Base-by-base conservation (phyloP, 257 asterid species). In the Solanum acaule region DNA sequence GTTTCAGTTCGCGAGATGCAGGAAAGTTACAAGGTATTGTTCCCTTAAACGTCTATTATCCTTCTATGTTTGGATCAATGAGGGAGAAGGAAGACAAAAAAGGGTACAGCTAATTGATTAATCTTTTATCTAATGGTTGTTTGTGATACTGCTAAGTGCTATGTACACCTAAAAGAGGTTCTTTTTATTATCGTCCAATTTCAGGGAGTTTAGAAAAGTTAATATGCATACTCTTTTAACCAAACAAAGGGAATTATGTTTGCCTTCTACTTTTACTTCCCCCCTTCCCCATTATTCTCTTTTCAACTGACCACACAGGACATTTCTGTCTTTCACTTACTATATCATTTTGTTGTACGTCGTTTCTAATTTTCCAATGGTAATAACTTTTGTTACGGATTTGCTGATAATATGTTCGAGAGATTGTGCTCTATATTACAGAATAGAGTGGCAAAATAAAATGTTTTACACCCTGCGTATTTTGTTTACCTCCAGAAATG, bases 1-100 rank as follows among this genome's bases (percentile, higher is more conserved):
- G 97, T 96, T 86, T 95, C 98, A 31, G 86, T 95, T 63, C 95
- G 97, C 22, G 99, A 95, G 92, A 95, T 96, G 98, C 99, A 96
- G 93, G 99, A 96, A 91, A 93, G 89, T 86, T 95, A 93, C 93
- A 94, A 95, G 99, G 98, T 95, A 91, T 73, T 46, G 34, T 84
- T 35, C 22, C 12, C 77, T 86, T 40, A 34, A 23, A 6, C 3
- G 44, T 49, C 31, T 79, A 42, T 14, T 79, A 79, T 9, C 85
- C n/a, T 79, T 79, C 35, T 9, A 49, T 82, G 44, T 81, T 81
- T 29, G 70, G 70, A 81, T 81, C 70, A 49, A 49, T 29, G 44
- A 29, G 37, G 68, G 40, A 18, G 44, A 49, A 65, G 25, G 44
- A 31, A 82, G 40, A 20, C 33, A 46, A 46, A 18, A 29, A 14